Evolutionary conservation across 257 asterid species (phyloP).

Genomic region (Ajuga chamaepitys): DNA sequence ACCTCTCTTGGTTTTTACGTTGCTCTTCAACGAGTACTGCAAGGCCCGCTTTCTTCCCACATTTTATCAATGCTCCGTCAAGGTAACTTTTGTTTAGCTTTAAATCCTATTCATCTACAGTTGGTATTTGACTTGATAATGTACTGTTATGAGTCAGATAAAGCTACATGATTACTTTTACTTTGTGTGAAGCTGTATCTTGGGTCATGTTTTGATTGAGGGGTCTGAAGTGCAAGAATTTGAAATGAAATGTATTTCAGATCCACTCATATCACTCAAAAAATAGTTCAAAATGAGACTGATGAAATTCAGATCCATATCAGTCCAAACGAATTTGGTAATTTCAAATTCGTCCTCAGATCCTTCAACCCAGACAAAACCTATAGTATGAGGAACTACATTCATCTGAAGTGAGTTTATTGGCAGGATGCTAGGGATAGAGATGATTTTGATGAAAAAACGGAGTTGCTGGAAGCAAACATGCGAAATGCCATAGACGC

Average conservation of each 20-base stretch:
- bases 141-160: background rate
- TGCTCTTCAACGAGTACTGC: constrained; percentile 82
- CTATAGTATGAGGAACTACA: background rate
- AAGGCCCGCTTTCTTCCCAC: constrained; percentile 78
- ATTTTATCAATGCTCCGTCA: constrained; percentile 56
- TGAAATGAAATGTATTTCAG: too few species aligned
- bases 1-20: constrained; percentile 67
- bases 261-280: too few species aligned
- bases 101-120: background rate
- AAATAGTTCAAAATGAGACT: too few species aligned
- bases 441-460: constrained; percentile 65
- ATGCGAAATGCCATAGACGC: constrained; percentile 52
- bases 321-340: too few species aligned
- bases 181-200: background rate
- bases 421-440: constrained; percentile 75
- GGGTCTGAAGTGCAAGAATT: too few species aligned
- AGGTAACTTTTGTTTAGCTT: constrained; percentile 35
- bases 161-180: background rate
- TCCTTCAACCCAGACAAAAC: too few species aligned
- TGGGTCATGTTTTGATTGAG: background rate
- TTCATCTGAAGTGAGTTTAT: background rate
- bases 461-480: constrained; percentile 44
- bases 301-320: too few species aligned
- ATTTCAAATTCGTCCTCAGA: too few species aligned
- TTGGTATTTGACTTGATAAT: background rate